Base-by-base conservation (phyloP, 2,329 filamentous ascomycete species). In the Trichoderma koningii region DNA sequence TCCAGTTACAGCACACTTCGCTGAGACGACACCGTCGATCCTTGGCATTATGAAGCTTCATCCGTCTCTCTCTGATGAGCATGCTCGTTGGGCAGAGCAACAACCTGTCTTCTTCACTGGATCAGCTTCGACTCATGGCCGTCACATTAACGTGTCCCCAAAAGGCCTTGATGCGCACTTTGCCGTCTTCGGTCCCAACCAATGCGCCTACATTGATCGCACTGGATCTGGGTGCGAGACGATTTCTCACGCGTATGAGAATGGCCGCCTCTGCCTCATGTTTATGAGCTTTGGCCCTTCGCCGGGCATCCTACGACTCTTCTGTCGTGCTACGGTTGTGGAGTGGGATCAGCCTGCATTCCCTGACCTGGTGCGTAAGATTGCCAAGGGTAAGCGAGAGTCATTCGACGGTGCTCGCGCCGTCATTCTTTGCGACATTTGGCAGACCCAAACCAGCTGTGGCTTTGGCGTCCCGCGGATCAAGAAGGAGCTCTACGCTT, bases 151-250 rank as follows among this genome's bases (percentile, higher is more conserved):
- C 71, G 78, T 92, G 63, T 93, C 89, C 0, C 89, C 91, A 55
- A 92, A 93, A 76, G 90, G 90, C 55, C 82, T 89, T 23, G 80
- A 83, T 19, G 78, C 82, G n/a, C 87, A 87, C 30, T 86, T 91
- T 70, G 81, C 84, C 38, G 79, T 91, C 61, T 78, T 90, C 60
- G 76, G 78, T 9, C 80, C 83, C 34, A 88, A 83, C 67, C 79
- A 80, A n/a, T 84, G 83, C 65, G 88, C 86, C 28, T 93, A 93
- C 72, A 81, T 92, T 63, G 90, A 93, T 72, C 84, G 87, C 66
- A 92, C 88, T 1, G 91, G 90, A 34, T 90, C 87, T 38, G 90
- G 90, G 26, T 87, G 83, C 71, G 91, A 94, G 78, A 93, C 90
- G 3, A 88, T 93, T 66, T 82, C 86, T 5, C 90, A 93, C 71